Evolutionary conservation across 2,329 filamentous ascomycete species (phyloP), one percentile per base, ranked within the genome.

Genomic region (Stromatinia cepivora): DNA sequence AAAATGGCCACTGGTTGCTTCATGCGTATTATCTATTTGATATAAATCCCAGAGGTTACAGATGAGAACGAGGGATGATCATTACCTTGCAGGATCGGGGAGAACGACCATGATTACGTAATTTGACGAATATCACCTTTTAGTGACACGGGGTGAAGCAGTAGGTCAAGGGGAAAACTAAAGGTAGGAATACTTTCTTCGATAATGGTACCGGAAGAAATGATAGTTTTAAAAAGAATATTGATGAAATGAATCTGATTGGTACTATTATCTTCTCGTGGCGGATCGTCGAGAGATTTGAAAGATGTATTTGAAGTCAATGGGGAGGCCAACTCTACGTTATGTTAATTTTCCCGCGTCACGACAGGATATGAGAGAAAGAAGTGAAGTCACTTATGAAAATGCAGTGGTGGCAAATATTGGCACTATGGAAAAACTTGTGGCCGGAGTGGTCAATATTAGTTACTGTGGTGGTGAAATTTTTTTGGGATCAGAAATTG

Each of bases 401-500:
- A 56, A 34, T 6, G 7, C 3, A 56, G 45, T 46, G 45, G 53
- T 56, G 53, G 53, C 53, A 34, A 56, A 10, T n/a, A 36, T n/a
- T 56, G 31, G n/a, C 31, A 56, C 20, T 56, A 34, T 36, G 53
- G 13, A 11, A 52, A 52, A 42, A 42, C 13, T 42, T 15, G 13
- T 42, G 39, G 39, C 11, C 1, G 10, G 34, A 34, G 34, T n/a
- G 53, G 31, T 36, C 31, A n/a, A 56, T 36, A 36, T 15, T n/a
- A 36, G 0, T 4, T 25, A 36, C 7, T 0, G 1, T 8, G 9
- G 3, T 7, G 10, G 15, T n/a, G 34, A 7, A 1, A 10, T 36
- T n/a, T 22, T 7, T 22, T n/a, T 34, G 20, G 4, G 31, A n/a
- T 20, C 31, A 56, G 10, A 1, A 56, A 36, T 56, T 8, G 20